Conservation (phyloP, 2,329 filamentous ascomycete genomes). For the Scortechinia acanthostroma region DNA sequence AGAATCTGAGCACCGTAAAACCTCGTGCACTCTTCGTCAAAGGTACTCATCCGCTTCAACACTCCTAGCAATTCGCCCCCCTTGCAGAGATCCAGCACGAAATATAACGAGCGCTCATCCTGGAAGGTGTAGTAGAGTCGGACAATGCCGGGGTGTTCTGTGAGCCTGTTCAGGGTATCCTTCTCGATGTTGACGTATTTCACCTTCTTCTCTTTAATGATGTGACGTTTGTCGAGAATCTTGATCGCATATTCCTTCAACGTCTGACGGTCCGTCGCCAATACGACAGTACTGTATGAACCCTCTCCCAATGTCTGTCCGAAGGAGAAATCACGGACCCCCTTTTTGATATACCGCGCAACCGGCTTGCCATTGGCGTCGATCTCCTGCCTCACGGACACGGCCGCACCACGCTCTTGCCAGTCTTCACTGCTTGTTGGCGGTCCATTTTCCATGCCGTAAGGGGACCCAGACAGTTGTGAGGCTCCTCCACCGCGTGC, state of each 20-base stretch:
- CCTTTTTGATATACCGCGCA: constrained; percentile 84
- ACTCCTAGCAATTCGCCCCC: constrained; percentile 88
- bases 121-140: constrained; percentile 98
- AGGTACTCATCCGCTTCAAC: constrained; percentile 87
- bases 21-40: constrained; percentile 86
- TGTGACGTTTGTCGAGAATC: constrained; percentile 94
- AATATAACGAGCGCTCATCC: constrained; percentile 91
- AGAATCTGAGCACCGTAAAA: constrained; percentile 96
- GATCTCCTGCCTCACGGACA: constrained; percentile 73
- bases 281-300: constrained; percentile 91
- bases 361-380: constrained; percentile 79
- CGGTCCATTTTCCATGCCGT: constrained; percentile 29
- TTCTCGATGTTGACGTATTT: constrained; percentile 99
- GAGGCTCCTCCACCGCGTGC: constrained; percentile 29
- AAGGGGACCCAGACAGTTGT: constrained; percentile 10
- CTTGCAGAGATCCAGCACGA: constrained; percentile 87
- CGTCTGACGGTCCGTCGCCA: constrained; percentile 87
- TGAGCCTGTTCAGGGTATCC: constrained; percentile 90
- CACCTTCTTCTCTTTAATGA: constrained; percentile 99
- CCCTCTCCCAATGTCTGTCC: constrained; percentile 86
- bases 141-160: constrained; percentile 92
- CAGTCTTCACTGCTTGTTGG: constrained; percentile 76
- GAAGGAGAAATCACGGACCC: constrained; percentile 93
- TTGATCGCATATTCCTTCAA: constrained; percentile 97
- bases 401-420: constrained; percentile 90